Percentiles rank a stretch among this genome's conserved stretches.
phyloP scores from a whole-genome alignment of 179 eudicot species.

The Gypsophila paniculata region DNA sequence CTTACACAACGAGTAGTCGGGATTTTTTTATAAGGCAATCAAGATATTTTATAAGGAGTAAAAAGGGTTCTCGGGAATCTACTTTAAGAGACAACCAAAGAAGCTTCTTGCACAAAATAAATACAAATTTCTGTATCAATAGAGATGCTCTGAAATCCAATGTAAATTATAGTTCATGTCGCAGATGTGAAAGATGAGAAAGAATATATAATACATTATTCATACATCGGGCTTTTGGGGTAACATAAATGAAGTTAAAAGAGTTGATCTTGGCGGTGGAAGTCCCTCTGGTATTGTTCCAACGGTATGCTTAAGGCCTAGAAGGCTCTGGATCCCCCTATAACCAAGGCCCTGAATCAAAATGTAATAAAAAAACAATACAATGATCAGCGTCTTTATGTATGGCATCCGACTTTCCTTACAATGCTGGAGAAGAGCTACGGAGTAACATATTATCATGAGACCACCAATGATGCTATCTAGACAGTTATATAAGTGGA shows the following conservation, averaged over 20 bases:
- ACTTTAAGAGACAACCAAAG: background rate
- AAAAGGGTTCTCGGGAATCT: background rate
- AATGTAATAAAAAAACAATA: background rate
- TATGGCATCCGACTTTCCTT: background rate
- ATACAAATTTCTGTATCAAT: background rate
- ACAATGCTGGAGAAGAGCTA: background rate
- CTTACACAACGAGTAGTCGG: background rate
- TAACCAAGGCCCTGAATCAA: constrained; percentile 53
- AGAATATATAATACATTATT: background rate
- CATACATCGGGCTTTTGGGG: constrained; percentile 64
- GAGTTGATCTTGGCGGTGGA: constrained; percentile 64
- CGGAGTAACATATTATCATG: background rate
- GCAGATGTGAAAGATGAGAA: constrained; percentile 3
- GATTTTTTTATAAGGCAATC: background rate
- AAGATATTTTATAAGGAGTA: too few relatives aligned
- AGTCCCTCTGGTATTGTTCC: constrained; percentile 62
- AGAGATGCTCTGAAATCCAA: too few relatives aligned
- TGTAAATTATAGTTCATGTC: background rate
- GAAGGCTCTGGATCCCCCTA: constrained; percentile 61
- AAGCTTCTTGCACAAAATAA: background rate
- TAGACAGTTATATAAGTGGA: background rate
- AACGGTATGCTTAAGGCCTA: constrained; percentile 58
- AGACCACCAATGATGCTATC: background rate
- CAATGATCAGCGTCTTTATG: background rate
- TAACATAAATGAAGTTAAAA: constrained; percentile 49